Evolutionary conservation across 2,329 filamentous ascomycete genomes (phyloP), one percentile per base, ranked within the genome.

Genomic region (Cytospora schulzeri): DNA sequence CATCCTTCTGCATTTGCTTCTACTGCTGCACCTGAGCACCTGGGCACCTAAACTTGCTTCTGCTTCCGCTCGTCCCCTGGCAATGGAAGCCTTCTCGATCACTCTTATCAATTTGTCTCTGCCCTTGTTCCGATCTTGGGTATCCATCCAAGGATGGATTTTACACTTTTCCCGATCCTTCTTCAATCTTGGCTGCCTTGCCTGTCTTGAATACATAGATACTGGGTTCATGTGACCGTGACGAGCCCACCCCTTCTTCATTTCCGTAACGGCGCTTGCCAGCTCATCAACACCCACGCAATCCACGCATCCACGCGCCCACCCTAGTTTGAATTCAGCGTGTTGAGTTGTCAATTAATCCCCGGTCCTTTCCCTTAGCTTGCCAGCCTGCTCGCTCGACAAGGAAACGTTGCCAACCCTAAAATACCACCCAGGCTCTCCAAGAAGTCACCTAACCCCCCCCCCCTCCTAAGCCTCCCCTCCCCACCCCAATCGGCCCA

Each of bases 271-370:
- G 60, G 60, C 60, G 60, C 60, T 62, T 62, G 60, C 60, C 60
- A 62, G 50, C 60, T 52, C 60, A 62, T 62, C 60, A 33, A 50
- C 60, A 55, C 60, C 60, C 60, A 62, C 52, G n/a, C 28, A 53
- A n/a, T 51, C 41, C 51, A 54, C 22, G 29, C 26, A 48, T 22
- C 58, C 33, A 24, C 50, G 22, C 22, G 24, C 31, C 31, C 58
- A 38, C 41, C 31, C 57, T 29, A 22, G 48, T 24, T 15, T 14
- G 41, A 22, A 4, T 48, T 22, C 9, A 48, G 8, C 15, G 38
- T 19, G 41, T 48, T 48, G n/a, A 48, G 41, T 48, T 48, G 41
- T 48, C 41, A 48, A 22, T n/a, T 2, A 24, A 11, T 24, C 29
- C 38, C n/a, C 22, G n/a, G 48, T 51, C 48, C 14, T 51, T 24